These are phyloP conservation scores for Vitis labrusca DNA, from an alignment of 164 flowering plant species.

Conservation along the genomic window DNA sequence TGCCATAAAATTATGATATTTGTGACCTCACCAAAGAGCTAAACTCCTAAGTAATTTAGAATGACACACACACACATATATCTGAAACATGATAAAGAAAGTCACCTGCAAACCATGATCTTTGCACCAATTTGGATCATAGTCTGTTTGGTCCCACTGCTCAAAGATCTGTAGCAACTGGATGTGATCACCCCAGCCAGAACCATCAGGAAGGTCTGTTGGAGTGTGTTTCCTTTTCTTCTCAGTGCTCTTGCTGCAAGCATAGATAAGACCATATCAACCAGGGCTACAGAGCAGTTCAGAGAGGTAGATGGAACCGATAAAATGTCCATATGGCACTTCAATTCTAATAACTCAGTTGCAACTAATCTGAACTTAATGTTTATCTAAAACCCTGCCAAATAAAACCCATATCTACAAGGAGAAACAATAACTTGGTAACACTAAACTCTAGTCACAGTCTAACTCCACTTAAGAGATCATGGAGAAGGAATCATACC, in stretches of 20 bases:
- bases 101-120: slow-evolving; percentile 78
- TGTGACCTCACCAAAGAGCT: no score
- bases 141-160: slow-evolving; percentile 65
- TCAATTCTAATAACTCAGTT: no score
- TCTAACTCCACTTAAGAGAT: no score
- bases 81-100: slow-evolving; percentile 2
- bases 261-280: background rate
- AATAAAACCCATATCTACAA: no score
- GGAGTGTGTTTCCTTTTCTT: slow-evolving; percentile 74
- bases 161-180: slow-evolving; percentile 89
- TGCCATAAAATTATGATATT: no score
- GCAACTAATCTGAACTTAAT: no score
- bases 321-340: background rate
- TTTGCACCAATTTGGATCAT: slow-evolving; percentile 77
- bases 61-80: no score
- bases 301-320: background rate
- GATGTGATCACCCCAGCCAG: slow-evolving; percentile 96
- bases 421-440: no score
- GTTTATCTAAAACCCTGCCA: no score
- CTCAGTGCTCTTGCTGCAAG: slow-evolving; percentile 56
- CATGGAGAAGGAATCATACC: no score
- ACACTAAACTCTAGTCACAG: no score
- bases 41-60: no score
- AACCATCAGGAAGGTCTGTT: slow-evolving; percentile 80
- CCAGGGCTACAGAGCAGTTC: background rate